Conservation (phyloP, 2,329 filamentous ascomycete genomes). For the Pleurostoma richardsiae region DNA sequence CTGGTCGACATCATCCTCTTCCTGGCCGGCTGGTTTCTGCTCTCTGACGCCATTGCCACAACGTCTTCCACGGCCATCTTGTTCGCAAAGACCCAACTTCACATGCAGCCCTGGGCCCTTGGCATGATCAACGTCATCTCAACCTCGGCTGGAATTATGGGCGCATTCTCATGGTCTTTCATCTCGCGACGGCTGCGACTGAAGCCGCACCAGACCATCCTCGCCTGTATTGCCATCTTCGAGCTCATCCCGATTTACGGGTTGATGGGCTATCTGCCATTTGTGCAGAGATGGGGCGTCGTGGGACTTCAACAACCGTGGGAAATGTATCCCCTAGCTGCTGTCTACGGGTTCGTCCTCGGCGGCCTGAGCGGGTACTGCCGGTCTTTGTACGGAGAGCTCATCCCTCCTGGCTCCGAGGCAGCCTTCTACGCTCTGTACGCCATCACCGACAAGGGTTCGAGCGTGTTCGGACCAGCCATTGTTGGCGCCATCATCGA, state of each 20-base stretch:
- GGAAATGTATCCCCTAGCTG: slow-evolving; percentile 94
- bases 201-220: slow-evolving; percentile 78
- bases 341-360: slow-evolving; percentile 87
- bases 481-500: slow-evolving; percentile 94
- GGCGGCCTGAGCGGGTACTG: slow-evolving; percentile 93
- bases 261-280: slow-evolving; percentile 79
- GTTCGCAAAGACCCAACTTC: slow-evolving; percentile 88
- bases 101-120: slow-evolving; percentile 83
- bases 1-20: slow-evolving; percentile 73
- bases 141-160: slow-evolving; percentile 76
- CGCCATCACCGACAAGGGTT: slow-evolving; percentile 96
- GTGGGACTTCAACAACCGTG: slow-evolving; percentile 87
- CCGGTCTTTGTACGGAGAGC: slow-evolving; percentile 83
- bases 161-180: slow-evolving; percentile 85
- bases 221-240: slow-evolving; percentile 86
- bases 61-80: slow-evolving; percentile 91
- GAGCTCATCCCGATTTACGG: slow-evolving; percentile 92
- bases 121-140: slow-evolving; percentile 93
- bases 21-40: slow-evolving; percentile 85
- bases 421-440: slow-evolving; percentile 96
- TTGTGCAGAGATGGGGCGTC: slow-evolving; percentile 68
- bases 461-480: slow-evolving; percentile 86
- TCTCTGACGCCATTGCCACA: slow-evolving; percentile 91
- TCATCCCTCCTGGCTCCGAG: slow-evolving; percentile 91
- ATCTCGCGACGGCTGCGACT: slow-evolving; percentile 67